Evolutionary conservation across 108 stramenopile genomes (phyloP), one percentile per base, ranked within the genome.

Genomic region (Cyclostephanos tholiformis): DNA sequence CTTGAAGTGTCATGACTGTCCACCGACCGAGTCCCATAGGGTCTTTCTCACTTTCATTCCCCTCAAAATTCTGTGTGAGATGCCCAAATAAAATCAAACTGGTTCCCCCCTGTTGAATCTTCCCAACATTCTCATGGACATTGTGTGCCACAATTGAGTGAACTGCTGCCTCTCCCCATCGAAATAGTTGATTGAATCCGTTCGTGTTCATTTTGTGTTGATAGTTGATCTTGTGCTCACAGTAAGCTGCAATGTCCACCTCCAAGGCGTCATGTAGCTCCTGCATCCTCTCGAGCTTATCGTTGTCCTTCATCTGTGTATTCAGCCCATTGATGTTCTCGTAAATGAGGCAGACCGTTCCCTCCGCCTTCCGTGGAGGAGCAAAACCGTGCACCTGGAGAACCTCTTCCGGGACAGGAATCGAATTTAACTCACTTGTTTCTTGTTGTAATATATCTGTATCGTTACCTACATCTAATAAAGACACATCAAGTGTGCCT

Each of bases 1-100:
- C 52, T 10, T 53, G 19, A 7, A 70, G 46, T 11, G 36, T 23
- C 69, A 70, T 70, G 0, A 44, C 19, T 8, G 38, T 17, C 69
- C 57, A 70, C 22, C 41, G 2, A 4, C 69, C 55, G 3, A 59
- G 69, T 0, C 69, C 69, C 2, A 22, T 25, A 3, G 41, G 41
- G 26, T 70, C 69, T 23, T 70, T 70, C 2, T 49, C 48, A 0
- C 46, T 50, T 1, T 60, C 59, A 6, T 26, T 49, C 2, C 1
- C 2, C 27, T n/a, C 10, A 5, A 58, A n/a, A 2, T 58, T 2
- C 6, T 58, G 29, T 12, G 29, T 29, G 6, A 58, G 2, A 5
- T 27, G 57, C 3, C 57, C 27, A 12, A 29, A 58, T 58, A 14
- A 0, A 7, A 58, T 0, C 2, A 58, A 7, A 7, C 25, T 17